Conservation (phyloP, 345 rosid species). For the Pistacia atlantica region DNA sequence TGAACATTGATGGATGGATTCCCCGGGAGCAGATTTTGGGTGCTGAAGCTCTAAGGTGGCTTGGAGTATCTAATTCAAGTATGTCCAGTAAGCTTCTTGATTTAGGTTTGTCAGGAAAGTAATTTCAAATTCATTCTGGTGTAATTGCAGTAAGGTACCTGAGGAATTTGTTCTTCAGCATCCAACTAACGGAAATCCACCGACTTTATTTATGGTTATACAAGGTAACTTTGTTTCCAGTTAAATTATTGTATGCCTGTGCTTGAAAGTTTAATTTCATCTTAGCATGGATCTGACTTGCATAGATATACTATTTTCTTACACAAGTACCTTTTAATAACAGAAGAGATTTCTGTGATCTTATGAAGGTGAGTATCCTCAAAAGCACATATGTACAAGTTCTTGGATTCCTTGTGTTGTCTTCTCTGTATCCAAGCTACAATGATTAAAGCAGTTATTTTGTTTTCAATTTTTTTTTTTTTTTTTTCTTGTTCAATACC, state of each 20-base stretch:
- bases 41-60: constrained; percentile 86
- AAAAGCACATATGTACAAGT: not conserved
- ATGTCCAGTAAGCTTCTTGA: constrained; percentile 16
- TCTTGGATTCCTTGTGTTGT: not conserved
- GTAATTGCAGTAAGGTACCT: constrained; percentile 74
- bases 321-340: not conserved
- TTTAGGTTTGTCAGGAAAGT: constrained; percentile 5
- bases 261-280: constrained; percentile 2
- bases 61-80: constrained; percentile 16
- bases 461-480: not conserved
- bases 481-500: not conserved
- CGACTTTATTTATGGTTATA: constrained; percentile 81
- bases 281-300: not conserved
- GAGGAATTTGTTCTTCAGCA: constrained; percentile 75
- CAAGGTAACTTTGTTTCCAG: constrained; percentile 48
- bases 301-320: not conserved
- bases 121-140: constrained; percentile 22
- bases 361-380: not conserved
- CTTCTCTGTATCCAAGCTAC: constrained; percentile 7
- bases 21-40: constrained; percentile 96
- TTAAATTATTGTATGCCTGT: not conserved
- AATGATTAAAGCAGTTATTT: not conserved
- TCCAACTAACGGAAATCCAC: constrained; percentile 92
- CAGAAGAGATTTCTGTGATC: not conserved
- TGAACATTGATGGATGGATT: constrained; percentile 96